A percentile compares a stretch with the other conserved stretches of the same genome.
These are phyloP conservation scores for Cicer judaicum DNA, from an alignment of 306 rosid species.

Conservation along the genomic window DNA sequence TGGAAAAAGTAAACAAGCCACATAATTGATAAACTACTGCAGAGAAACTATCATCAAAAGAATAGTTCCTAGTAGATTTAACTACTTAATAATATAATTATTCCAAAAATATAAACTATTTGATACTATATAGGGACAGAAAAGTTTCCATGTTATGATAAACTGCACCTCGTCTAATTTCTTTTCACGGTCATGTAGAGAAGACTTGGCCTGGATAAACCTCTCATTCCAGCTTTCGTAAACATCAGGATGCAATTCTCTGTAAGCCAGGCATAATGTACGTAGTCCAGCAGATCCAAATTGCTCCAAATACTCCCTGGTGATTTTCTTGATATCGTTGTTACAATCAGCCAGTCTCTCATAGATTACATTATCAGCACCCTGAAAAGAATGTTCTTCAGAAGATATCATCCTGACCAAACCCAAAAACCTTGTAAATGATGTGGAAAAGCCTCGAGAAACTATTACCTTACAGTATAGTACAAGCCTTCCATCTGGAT, in stretches of 20 bases:
- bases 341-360: slow-evolving; percentile 76
- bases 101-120: slow-evolving; percentile 30
- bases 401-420: slow-evolving; percentile 48
- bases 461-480: slow-evolving; percentile 91
- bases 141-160: slow-evolving; percentile 23
- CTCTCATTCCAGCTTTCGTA: slow-evolving; percentile 97
- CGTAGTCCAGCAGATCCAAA: slow-evolving; percentile 92
- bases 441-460: slow-evolving; percentile 40
- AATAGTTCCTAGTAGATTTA: slow-evolving; percentile 23
- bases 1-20: slow-evolving; percentile 31
- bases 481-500: slow-evolving; percentile 91
- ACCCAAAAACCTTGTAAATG: slow-evolving; percentile 30
- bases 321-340: slow-evolving; percentile 64
- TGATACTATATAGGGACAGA: slow-evolving; percentile 28
- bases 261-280: slow-evolving; percentile 93
- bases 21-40: neutral
- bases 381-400: slow-evolving; percentile 62
- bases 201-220: slow-evolving; percentile 91
- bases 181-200: slow-evolving; percentile 91
- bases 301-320: slow-evolving; percentile 79
- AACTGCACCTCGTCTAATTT: slow-evolving; percentile 89
- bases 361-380: slow-evolving; percentile 89
- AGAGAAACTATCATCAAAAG: slow-evolving; percentile 29
- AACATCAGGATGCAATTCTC: slow-evolving; percentile 69
- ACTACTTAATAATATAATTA: slow-evolving; percentile 8